A percentile compares a stretch with the other conserved stretches of the same genome.
Conservation (phyloP, 2,329 filamentous ascomycete genomes). For the Neonectria hederae region DNA sequence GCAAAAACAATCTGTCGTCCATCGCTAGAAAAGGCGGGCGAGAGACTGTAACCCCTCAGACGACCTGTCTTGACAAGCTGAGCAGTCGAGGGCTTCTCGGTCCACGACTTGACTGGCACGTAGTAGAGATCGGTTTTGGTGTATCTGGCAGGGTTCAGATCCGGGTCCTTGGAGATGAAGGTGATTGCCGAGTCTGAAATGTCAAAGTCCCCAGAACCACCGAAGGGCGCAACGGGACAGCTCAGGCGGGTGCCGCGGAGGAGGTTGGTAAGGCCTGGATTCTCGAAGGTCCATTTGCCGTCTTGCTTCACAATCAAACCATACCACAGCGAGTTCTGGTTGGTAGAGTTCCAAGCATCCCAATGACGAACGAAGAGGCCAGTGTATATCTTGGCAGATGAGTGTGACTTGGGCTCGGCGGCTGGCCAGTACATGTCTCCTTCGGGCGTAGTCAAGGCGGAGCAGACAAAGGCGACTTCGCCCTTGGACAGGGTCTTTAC, state of each 20-base stretch:
- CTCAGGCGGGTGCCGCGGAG: conserved; percentile 68
- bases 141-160: conserved; percentile 74
- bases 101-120: conserved; percentile 70
- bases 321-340: conserved; percentile 78
- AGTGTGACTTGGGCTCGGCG: conserved; percentile 65
- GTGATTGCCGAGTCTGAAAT: conserved; percentile 72
- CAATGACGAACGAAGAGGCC: conserved; percentile 83
- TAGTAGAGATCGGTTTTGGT: conserved; percentile 87
- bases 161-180: conserved; percentile 80
- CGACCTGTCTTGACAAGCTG: conserved; percentile 63
- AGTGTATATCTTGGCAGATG: conserved; percentile 76
- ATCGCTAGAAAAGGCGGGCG: conserved; percentile 78
- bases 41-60: conserved; percentile 70
- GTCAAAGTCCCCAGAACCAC: conserved; percentile 83
- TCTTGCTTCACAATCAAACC: conserved; percentile 64
- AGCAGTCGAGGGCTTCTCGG: conserved; percentile 61
- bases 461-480: conserved; percentile 65
- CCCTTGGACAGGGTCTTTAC: conserved; percentile 59
- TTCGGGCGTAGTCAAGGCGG: conserved; percentile 71
- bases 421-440: conserved; percentile 76
- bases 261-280: conserved; percentile 67
- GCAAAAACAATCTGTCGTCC: conserved; percentile 78
- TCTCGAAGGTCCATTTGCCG: conserved; percentile 53
- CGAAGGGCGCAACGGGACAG: conserved; percentile 80
- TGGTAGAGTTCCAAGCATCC: conserved; percentile 78